phyloP scores from a whole-genome alignment of 805 yeast species.

The Wickerhamomyces pijperi region DNA sequence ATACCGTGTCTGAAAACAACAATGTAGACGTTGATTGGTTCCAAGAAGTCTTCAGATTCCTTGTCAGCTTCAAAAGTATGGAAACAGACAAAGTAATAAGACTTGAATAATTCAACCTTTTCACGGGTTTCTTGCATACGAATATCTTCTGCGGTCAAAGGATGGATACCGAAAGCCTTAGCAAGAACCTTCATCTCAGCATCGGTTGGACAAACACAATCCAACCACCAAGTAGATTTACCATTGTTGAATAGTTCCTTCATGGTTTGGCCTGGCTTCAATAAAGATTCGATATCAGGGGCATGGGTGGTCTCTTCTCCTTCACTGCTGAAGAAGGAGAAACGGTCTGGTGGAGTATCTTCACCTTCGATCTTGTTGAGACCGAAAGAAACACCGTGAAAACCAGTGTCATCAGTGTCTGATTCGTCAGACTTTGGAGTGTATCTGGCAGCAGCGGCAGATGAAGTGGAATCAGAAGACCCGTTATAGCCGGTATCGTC shows the following conservation, averaged over 20 bases:
- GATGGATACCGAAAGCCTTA: slow-evolving; percentile 94
- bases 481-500: neutral
- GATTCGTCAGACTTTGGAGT: slow-evolving; percentile 30
- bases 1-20: slow-evolving; percentile 88
- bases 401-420: slow-evolving; percentile 1
- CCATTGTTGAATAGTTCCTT: slow-evolving; percentile 60
- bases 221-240: slow-evolving; percentile 91
- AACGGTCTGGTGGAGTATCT: slow-evolving; percentile 54
- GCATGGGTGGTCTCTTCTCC: slow-evolving; percentile 84
- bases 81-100: slow-evolving; percentile 91
- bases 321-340: slow-evolving; percentile 72
- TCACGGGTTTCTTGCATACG: slow-evolving; percentile 95
- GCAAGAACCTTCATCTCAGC: slow-evolving; percentile 87
- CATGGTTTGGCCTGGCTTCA: slow-evolving; percentile 53
- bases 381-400: slow-evolving; percentile 29
- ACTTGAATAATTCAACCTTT: slow-evolving; percentile 84
- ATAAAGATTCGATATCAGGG: slow-evolving; percentile 71
- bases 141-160: slow-evolving; percentile 95
- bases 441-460: slow-evolving; percentile 49
- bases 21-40: slow-evolving; percentile 71
- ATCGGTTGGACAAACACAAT: slow-evolving; percentile 89
- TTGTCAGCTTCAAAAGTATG: slow-evolving; percentile 87
- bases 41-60: slow-evolving; percentile 74
- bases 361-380: slow-evolving; percentile 26
- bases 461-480: slow-evolving; percentile 18